These are phyloP conservation scores for Phytophthora aleatoria DNA, from an alignment of 352 stramenopile species.

Conservation along the genomic window DNA sequence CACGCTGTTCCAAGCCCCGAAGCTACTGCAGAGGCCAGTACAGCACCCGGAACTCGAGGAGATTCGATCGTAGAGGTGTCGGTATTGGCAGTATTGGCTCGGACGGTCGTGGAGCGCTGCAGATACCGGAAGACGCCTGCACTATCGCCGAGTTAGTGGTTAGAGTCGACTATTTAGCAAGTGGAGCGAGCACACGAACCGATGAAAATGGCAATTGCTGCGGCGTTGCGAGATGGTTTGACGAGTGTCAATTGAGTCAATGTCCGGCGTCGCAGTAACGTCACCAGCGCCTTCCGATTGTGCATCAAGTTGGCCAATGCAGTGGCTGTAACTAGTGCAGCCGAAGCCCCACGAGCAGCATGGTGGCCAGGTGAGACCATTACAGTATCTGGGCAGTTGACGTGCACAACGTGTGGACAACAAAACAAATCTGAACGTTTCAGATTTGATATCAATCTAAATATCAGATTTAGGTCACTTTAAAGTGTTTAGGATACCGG, in stretches of 20 bases:
- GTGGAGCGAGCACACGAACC: slow-evolving; percentile 31
- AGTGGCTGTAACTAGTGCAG: slow-evolving; percentile 31
- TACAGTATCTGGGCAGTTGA: background rate
- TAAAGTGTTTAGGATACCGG: too few species aligned
- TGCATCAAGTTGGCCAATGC: slow-evolving; percentile 30
- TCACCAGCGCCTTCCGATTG: slow-evolving; percentile 36
- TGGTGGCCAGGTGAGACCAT: slow-evolving; percentile 29
- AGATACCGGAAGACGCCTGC: slow-evolving; percentile 55
- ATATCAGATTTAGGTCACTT: too few species aligned
- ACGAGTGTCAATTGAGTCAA: slow-evolving; percentile 25
- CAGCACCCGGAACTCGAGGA: background rate
- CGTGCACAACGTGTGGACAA: background rate
- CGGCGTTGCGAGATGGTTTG: slow-evolving; percentile 48
- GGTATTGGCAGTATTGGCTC: slow-evolving; percentile 5
- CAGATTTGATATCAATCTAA: background rate
- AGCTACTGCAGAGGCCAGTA: slow-evolving; percentile 37
- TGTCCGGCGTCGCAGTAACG: slow-evolving; percentile 13
- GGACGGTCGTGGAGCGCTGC: slow-evolving; percentile 28
- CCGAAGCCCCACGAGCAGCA: slow-evolving; percentile 37
- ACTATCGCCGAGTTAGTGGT: background rate
- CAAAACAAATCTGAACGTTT: background rate
- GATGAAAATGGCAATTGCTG: slow-evolving; percentile 63
- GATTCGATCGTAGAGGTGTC: background rate
- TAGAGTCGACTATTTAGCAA: background rate
- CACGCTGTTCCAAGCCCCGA: slow-evolving; percentile 40